These are phyloP conservation scores for Fonsecaea pugnacius DNA, from an alignment of 2,329 filamentous ascomycete genomes.

Conservation along the genomic window DNA sequence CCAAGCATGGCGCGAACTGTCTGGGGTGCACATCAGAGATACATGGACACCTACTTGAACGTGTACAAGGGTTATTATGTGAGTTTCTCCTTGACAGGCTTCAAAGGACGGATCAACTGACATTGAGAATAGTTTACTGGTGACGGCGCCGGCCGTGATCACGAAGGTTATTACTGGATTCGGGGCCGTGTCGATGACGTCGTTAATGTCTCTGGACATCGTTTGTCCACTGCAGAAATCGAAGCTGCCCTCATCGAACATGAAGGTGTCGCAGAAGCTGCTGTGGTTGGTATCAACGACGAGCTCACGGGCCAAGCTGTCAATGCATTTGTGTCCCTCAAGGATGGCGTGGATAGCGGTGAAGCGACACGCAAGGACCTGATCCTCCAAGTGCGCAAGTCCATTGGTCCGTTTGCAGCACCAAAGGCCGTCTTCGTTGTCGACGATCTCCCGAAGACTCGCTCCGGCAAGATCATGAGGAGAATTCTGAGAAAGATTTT, in stretches of 20 bases:
- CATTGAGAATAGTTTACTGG: slow-evolving; percentile 51
- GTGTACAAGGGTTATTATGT: slow-evolving; percentile 99
- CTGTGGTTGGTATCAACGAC: slow-evolving; percentile 89
- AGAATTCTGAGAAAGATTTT: slow-evolving; percentile 96
- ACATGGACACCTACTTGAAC: slow-evolving; percentile 98
- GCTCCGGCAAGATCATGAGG: slow-evolving; percentile 98
- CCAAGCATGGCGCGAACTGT: slow-evolving; percentile 98
- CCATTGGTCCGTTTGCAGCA: slow-evolving; percentile 94
- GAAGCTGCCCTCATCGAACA: slow-evolving; percentile 97
- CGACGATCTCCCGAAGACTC: slow-evolving; percentile 93
- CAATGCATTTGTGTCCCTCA: slow-evolving; percentile 93
- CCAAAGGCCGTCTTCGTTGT: slow-evolving; percentile 92
- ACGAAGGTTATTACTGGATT: slow-evolving; percentile 99
- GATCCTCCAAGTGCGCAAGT: slow-evolving; percentile 91
- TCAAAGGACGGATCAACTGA: slow-evolving; percentile 20
- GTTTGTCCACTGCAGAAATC: slow-evolving; percentile 95
- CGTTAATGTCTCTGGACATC: slow-evolving; percentile 95
- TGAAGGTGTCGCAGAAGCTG: slow-evolving; percentile 84
- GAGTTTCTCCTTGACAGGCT: slow-evolving; percentile 50
- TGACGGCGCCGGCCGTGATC: slow-evolving; percentile 92
- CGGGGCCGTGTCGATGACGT: slow-evolving; percentile 97
- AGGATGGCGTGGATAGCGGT: slow-evolving; percentile 74
- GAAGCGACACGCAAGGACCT: slow-evolving; percentile 92
- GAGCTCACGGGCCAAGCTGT: slow-evolving; percentile 97
- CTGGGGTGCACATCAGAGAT: slow-evolving; percentile 96